Conservation (phyloP, 2,329 filamentous ascomycete genomes). For the Verticillium longisporum region DNA sequence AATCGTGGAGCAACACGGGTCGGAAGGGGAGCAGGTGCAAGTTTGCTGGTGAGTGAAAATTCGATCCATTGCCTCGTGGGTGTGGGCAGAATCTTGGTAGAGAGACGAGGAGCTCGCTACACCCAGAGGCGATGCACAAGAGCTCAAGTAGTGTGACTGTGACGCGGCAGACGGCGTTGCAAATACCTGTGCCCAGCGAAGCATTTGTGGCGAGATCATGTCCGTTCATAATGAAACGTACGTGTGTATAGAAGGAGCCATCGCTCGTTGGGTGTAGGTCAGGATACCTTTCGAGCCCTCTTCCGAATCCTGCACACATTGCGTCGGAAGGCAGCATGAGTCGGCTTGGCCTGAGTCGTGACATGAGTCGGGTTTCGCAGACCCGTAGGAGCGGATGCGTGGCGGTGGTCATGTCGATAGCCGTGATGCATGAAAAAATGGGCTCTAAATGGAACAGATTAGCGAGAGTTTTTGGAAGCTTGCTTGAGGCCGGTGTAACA, state of each 20-base stretch:
- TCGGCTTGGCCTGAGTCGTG: not conserved
- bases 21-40: not conserved
- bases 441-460: slow-evolving; percentile 11
- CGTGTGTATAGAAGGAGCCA: not conserved
- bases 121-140: no score
- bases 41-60: not conserved
- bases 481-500: not conserved
- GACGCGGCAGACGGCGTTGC: no score
- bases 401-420: slow-evolving; percentile 6
- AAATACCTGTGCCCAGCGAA: no score
- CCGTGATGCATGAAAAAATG: slow-evolving; percentile 2
- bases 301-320: not conserved
- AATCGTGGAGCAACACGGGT: not conserved
- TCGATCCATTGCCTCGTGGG: not conserved
- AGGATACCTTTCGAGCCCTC: not conserved
- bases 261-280: not conserved
- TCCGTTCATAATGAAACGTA: no score
- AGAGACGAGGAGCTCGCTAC: no score
- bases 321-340: not conserved
- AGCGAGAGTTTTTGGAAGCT: slow-evolving; percentile 4
- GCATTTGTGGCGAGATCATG: no score
- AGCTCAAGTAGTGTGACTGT: no score
- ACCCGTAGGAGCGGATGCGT: not conserved
- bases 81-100: no score
- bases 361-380: not conserved